These are phyloP conservation scores for Plicaturopsis crispa DNA, from an alignment of 768 basidiomycete species.

Conservation along the genomic window DNA sequence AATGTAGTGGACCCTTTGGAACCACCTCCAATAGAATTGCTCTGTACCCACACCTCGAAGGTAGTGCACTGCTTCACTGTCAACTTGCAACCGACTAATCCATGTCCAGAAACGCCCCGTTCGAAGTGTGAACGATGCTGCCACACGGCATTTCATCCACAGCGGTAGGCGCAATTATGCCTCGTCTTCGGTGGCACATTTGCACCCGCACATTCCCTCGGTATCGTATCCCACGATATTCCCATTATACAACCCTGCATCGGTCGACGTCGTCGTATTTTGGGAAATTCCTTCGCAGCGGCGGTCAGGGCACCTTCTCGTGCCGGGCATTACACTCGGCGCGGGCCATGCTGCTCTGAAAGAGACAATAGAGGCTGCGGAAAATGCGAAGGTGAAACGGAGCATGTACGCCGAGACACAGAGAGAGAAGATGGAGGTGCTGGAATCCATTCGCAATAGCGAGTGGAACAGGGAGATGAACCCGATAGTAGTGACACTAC, in stretches of 20 bases:
- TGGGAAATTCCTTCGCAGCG: constrained; percentile 63
- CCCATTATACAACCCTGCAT: constrained; percentile 69
- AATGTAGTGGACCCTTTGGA: constrained; percentile 24
- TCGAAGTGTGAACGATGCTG: constrained; percentile 15
- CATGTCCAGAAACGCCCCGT: constrained; percentile 7
- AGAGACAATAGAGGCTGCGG: constrained; percentile 50
- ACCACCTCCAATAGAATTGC: constrained; percentile 51
- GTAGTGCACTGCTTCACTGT: constrained; percentile 25
- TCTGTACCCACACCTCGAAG: constrained; percentile 36
- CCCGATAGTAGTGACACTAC: constrained; percentile 51
- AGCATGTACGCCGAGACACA: constrained; percentile 91
- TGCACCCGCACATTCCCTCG: constrained; percentile 52
- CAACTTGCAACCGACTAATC: constrained; percentile 9
- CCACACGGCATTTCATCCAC: constrained; percentile 40
- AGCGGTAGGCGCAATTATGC: constrained; percentile 38
- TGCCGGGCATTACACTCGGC: constrained; percentile 57
- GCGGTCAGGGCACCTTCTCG: constrained; percentile 52
- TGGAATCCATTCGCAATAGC: constrained; percentile 58
- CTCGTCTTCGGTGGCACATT: constrained; percentile 24
- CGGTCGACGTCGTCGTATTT: constrained; percentile 66
- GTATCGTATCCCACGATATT: constrained; percentile 53
- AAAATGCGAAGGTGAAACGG: constrained; percentile 59
- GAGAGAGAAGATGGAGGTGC: constrained; percentile 57
- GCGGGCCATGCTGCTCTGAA: constrained; percentile 62
- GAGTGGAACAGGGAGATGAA: constrained; percentile 80